Evolutionary conservation across 306 rosid species (phyloP), one percentile per base, ranked within the genome.

Genomic region (Styphnolobium japonicum): DNA sequence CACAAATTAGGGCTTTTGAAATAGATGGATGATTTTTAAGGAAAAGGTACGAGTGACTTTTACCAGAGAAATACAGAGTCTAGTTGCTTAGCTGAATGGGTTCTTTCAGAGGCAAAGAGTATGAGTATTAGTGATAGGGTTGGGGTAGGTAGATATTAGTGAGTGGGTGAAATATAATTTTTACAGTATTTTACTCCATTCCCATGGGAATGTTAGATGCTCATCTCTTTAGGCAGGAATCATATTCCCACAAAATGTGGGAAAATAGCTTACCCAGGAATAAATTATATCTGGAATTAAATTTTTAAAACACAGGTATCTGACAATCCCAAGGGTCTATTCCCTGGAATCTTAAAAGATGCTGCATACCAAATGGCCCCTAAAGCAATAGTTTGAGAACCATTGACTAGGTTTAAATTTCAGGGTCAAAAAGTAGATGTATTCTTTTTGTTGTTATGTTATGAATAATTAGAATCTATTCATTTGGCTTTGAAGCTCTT

Each of bases 401-500:
- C 70, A 31, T 43, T 53, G 36, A 23, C 10, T 39, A 11, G 25
- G 14, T 70, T 76, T 75, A 76, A 53, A 10, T 78, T 78, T 72
- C 18, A 6, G 46, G 53, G 72, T 55, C 63, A 37, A 39, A 14
- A 69, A 40, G 8, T 63, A 29, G 37, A 77, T 37, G 31, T 75
- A 48, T 36, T 46, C 22, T 71, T 10, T 29, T 9, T 68, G 71
- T 58, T 27, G 45, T 76, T 18, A 23, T 56, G 57, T 56, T 63
- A 22, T 48, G 52, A 69, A 63, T 69, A 40, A 27, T 39, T 62
- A 51, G 48, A 49, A 52, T 67, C 34, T 34, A 18, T 73, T 33
- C 73, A 51, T 43, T 82, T 79, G 58, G 55, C 33, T 80, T 60
- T 67, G 74, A 70, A 56, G 73, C 75, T 63, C 80, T 73, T 60